Base-by-base conservation (phyloP, 352 stramenopile species). In the Pseudoperonospora humuli region DNA sequence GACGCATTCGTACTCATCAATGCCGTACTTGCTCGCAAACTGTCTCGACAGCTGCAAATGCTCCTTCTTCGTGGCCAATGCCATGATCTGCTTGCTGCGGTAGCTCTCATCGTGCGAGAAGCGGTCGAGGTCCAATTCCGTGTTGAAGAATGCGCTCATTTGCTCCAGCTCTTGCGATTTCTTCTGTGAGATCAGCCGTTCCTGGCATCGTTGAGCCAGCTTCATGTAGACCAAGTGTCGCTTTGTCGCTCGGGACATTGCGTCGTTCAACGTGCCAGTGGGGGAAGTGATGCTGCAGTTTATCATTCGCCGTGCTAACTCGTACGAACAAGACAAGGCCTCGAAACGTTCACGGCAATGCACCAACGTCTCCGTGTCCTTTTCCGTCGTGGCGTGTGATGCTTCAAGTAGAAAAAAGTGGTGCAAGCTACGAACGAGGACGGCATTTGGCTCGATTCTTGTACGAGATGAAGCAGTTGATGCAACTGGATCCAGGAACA, bases 1-100 rank as follows among this genome's bases (percentile, higher is more conserved):
- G 28, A 86, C 53, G 29, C 77, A 86, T 20, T 64, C 53, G 29
- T 70, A 86, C 35, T 73, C 65, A 27, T 90, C 73, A 5, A 87
- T 51, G 2, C 49, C 66, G 31, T 87, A 87, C 54, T 90, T 90
- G 17, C 7, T 47, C 6, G 77, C 77, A 46, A 87, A 76, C 39
- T 85, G 67, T 17, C 43, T 65, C 3, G 74, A 73, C 0, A 65
- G 34, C 3, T 58, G 41, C 8, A 83, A 66, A 9, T 74, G 48
- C 20, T 82, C 65, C 40, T 74, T 74, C 24, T 53, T 73, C 5
- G 57, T 75, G 10, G 77, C 69, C 24, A 89, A 54, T n/a, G 49
- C 6, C 23, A 75, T 36, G 19, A 89, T 75, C 34, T 55, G 70
- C 7, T 54, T 39, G 3, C 62, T 53, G 1, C 75, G 72, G 34